Conservation (phyloP, 2,329 filamentous ascomycete genomes). For the Pseudogymnoascus sp. region DNA sequence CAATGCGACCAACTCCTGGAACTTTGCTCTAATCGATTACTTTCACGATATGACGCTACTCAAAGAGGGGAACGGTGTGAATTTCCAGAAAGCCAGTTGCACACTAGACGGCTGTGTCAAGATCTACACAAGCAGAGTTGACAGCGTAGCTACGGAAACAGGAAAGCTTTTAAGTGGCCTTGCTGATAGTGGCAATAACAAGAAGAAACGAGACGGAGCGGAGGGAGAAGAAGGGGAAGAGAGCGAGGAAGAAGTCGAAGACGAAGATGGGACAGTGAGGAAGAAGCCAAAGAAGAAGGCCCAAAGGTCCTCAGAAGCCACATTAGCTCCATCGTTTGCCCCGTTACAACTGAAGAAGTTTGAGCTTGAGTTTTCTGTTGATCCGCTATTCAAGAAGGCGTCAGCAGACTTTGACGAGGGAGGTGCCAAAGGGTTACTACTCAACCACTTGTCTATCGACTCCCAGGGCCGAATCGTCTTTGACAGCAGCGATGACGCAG, state of each 20-base stretch:
- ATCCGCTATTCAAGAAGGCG: slow-evolving; percentile 98
- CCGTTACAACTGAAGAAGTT: slow-evolving; percentile 93
- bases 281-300: slow-evolving; percentile 66
- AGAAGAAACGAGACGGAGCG: slow-evolving; percentile 63
- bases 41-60: slow-evolving; percentile 98
- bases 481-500: slow-evolving; percentile 86
- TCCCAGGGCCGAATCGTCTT: slow-evolving; percentile 88
- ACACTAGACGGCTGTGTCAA: slow-evolving; percentile 97
- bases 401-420: slow-evolving; percentile 98
- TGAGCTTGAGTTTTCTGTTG: slow-evolving; percentile 90
- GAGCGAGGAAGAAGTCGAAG: slow-evolving; percentile 54
- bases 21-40: slow-evolving; percentile 99
- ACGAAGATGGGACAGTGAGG: slow-evolving; percentile 42
- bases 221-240: slow-evolving; percentile 51
- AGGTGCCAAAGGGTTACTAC: slow-evolving; percentile 83
- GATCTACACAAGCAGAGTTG: slow-evolving; percentile 96
- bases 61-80: slow-evolving; percentile 93
- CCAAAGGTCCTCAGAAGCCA: slow-evolving; percentile 82
- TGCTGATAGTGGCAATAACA: slow-evolving; percentile 71
- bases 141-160: slow-evolving; percentile 95
- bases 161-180: slow-evolving; percentile 89
- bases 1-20: slow-evolving; percentile 97
- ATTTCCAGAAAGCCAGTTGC: slow-evolving; percentile 97
- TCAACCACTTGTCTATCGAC: slow-evolving; percentile 97
- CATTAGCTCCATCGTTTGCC: slow-evolving; percentile 78